These are phyloP conservation scores for Pholiota conissans DNA, from an alignment of 768 basidiomycete species.

Conservation along the genomic window DNA sequence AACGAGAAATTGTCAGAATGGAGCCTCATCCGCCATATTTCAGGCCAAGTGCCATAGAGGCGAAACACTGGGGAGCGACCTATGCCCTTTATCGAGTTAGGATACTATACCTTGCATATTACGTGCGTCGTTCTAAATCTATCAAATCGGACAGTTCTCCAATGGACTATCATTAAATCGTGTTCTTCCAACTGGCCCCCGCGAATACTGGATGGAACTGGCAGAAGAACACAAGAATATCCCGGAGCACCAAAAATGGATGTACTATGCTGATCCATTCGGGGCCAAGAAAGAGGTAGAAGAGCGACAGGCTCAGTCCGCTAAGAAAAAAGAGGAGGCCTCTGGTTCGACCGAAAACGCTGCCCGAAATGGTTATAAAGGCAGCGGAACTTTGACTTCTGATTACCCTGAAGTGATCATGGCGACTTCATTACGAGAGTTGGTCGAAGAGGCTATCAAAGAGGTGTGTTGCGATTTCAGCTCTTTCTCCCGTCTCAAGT, in stretches of 20 bases:
- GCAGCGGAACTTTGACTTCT: slow-evolving; percentile 37
- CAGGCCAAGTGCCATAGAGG: slow-evolving; percentile 71
- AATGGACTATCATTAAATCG: slow-evolving; percentile 73
- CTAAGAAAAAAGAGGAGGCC: slow-evolving; percentile 43
- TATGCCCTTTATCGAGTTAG: slow-evolving; percentile 86
- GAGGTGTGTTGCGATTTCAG: slow-evolving; percentile 42
- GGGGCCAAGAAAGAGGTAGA: slow-evolving; percentile 67
- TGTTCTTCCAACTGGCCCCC: slow-evolving; percentile 79
- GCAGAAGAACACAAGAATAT: slow-evolving; percentile 66
- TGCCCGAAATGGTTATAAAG: slow-evolving; percentile 15
- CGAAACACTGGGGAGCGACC: slow-evolving; percentile 89
- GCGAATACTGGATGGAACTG: slow-evolving; percentile 86
- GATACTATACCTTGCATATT: slow-evolving; percentile 8
- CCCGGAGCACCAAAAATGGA: slow-evolving; percentile 77
- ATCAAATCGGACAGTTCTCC: slow-evolving; percentile 54
- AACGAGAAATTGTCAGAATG: slow-evolving; percentile 68
- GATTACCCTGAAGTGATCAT: slow-evolving; percentile 79
- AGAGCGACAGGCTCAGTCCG: slow-evolving; percentile 59
- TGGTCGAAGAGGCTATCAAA: slow-evolving; percentile 81
- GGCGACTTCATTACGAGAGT: slow-evolving; percentile 71
- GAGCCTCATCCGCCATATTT: slow-evolving; percentile 73
- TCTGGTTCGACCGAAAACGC: slow-evolving; percentile 11
- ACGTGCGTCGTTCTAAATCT: slow-evolving; percentile 23
- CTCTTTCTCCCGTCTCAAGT: slow-evolving; percentile 7
- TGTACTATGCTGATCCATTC: slow-evolving; percentile 89